Conservation (phyloP, 352 stramenopile species). For the Phytophthora tubulina region DNA sequence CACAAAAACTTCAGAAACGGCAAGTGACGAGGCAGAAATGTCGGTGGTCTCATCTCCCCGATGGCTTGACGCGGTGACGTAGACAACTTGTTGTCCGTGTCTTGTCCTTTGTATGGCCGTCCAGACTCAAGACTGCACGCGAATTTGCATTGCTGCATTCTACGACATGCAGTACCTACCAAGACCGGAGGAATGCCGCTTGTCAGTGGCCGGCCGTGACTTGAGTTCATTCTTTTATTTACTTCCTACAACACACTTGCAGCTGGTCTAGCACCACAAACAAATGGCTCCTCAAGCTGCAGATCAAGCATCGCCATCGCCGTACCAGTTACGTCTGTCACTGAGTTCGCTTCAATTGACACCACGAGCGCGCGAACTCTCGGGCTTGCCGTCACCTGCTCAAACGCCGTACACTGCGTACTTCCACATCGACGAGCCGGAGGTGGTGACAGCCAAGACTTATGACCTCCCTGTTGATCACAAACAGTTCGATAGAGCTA, state of each 20-base stretch:
- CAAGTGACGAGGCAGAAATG: constrained; percentile 39
- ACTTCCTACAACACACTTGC: constrained; percentile 1
- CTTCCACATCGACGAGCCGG: constrained; percentile 38
- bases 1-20: constrained; percentile 26
- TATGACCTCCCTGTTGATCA: constrained; percentile 67
- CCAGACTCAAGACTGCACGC: constrained; percentile 15
- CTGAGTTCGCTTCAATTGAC: constrained; percentile 39
- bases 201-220: background rate
- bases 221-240: constrained; percentile 32
- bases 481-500: constrained; percentile 74
- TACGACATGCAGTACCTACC: background rate
- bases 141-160: background rate
- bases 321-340: constrained; percentile 23
- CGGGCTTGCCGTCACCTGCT: constrained; percentile 30
- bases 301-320: constrained; percentile 25
- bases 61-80: background rate
- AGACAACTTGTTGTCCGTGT: constrained; percentile 14
- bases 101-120: constrained; percentile 29
- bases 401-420: constrained; percentile 31
- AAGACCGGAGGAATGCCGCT: background rate
- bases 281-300: constrained; percentile 30
- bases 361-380: constrained; percentile 31
- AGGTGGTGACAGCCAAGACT: constrained; percentile 27
- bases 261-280: too few species aligned
- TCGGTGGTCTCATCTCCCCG: constrained; percentile 25